phyloP scores from a whole-genome alignment of 2,329 filamentous ascomycete species.

The Canariomyces notabilis region DNA sequence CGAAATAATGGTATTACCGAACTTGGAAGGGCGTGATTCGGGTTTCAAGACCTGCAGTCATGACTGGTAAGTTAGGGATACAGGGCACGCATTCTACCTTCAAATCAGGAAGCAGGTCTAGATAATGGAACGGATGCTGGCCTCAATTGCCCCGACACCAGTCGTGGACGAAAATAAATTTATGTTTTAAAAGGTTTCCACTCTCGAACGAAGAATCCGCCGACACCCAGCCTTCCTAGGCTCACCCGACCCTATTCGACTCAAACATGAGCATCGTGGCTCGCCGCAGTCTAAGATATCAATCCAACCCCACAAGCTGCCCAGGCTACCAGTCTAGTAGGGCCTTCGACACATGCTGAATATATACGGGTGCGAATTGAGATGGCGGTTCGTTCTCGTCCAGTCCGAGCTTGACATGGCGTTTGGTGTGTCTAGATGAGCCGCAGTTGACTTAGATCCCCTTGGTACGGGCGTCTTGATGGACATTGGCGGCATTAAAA shows the following conservation, averaged over 20 bases:
- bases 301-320: neutral
- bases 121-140: neutral
- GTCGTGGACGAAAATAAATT: neutral
- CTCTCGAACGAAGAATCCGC: neutral
- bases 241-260: neutral
- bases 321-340: neutral
- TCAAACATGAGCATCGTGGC: neutral
- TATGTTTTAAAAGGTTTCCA: neutral
- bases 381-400: neutral
- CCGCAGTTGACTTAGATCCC: constrained; percentile 30
- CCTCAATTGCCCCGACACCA: neutral
- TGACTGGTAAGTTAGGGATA: too few species aligned
- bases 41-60: neutral
- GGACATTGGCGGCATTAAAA: constrained; percentile 41
- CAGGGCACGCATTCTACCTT: too few species aligned
- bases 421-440: neutral
- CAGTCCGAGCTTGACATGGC: neutral
- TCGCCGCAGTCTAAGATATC: neutral
- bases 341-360: neutral
- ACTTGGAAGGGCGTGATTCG: too few species aligned
- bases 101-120: neutral
- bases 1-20: too few species aligned
- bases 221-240: neutral
- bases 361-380: neutral
- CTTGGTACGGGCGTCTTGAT: constrained; percentile 35